Percentiles rank a stretch among this genome's conserved stretches.
These are phyloP conservation scores for Carex kokanica DNA, from an alignment of 176 grass and related monocot species.

Conservation along the genomic window DNA sequence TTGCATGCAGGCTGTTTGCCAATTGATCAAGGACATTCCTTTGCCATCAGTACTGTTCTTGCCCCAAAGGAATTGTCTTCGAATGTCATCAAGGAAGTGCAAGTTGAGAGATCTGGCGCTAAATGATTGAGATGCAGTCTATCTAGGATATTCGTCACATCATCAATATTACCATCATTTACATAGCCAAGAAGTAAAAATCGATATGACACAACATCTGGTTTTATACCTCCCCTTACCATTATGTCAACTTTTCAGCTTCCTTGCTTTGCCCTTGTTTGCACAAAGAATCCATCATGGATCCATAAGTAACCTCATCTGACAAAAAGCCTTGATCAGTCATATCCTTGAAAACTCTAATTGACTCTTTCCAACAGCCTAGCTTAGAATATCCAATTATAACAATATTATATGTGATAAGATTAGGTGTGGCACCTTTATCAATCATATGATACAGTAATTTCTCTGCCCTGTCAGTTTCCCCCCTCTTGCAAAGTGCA, in stretches of 20 bases:
- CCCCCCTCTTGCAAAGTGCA: too few relatives aligned
- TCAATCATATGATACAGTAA: too few relatives aligned
- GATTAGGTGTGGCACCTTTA: too few relatives aligned
- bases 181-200: not conserved
- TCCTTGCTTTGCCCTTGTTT: slow-evolving; percentile 11
- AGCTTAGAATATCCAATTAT: slow-evolving; percentile 5
- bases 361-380: not conserved
- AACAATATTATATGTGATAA: not conserved
- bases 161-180: not conserved
- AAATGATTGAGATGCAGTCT: not conserved
- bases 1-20: too few relatives aligned
- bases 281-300: slow-evolving; percentile 16
- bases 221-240: not conserved
- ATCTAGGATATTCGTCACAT: not conserved
- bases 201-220: not conserved
- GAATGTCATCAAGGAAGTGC: not conserved
- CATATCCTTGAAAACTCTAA: slow-evolving; percentile 8
- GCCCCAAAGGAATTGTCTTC: too few relatives aligned
- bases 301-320: not conserved
- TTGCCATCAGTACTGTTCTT: too few relatives aligned
- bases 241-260: slow-evolving; percentile 5
- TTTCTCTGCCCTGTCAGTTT: too few relatives aligned
- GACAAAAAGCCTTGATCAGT: not conserved
- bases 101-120: not conserved
- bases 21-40: too few relatives aligned